Evolutionary conservation across 2,329 filamentous ascomycete species (phyloP).

Genomic region (Gnomoniopsis sp.): DNA sequence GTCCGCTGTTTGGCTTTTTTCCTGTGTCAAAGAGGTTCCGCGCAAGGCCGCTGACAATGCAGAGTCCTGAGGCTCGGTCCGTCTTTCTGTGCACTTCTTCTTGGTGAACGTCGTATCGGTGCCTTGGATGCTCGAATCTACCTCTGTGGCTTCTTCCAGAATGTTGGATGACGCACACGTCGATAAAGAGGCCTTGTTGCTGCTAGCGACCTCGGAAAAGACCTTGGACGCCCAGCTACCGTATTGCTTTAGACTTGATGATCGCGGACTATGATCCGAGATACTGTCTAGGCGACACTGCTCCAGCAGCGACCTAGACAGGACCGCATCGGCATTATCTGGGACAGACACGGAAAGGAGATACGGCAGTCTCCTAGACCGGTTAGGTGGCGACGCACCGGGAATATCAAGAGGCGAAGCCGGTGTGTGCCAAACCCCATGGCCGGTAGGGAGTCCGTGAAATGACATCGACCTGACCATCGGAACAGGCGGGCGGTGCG

Average conservation of each 20-base stretch:
- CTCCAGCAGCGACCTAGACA: slow-evolving; percentile 12
- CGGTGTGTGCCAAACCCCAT: background rate
- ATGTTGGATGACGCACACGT: background rate
- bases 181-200: slow-evolving; percentile 4
- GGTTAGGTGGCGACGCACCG: background rate
- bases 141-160: background rate
- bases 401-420: slow-evolving; percentile 8
- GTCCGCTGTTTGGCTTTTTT: background rate
- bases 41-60: background rate
- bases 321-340: slow-evolving; percentile 1
- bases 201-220: background rate
- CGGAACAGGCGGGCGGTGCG: background rate
- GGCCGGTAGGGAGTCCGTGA: background rate
- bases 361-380: background rate
- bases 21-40: background rate
- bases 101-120: background rate
- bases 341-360: slow-evolving; percentile 5
- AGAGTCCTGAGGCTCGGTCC: background rate
- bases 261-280: background rate
- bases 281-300: slow-evolving; percentile 9
- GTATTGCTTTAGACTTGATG: background rate
- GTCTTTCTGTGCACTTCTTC: background rate
- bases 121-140: background rate
- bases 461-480: background rate
- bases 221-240: slow-evolving; percentile 8